phyloP scores from a whole-genome alignment of 108 stramenopile genomes.

The Pseudonitzschia pungens region DNA sequence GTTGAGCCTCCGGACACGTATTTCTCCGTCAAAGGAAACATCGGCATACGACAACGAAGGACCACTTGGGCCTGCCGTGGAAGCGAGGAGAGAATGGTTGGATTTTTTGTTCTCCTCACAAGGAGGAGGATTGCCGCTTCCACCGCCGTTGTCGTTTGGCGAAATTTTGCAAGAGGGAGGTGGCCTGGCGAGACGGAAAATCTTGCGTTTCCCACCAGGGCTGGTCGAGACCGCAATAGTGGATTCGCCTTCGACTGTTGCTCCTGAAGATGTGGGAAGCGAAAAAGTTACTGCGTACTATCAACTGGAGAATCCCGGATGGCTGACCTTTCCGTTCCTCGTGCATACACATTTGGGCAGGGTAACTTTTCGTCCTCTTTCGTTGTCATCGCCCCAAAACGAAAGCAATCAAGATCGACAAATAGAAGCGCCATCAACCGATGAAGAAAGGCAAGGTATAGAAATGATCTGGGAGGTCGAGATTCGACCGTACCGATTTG shows the following conservation, averaged over 20 bases:
- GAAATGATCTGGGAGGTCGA: constrained; percentile 45
- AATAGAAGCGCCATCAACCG: too few relatives aligned
- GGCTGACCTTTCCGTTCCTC: constrained; percentile 47
- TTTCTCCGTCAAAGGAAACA: not conserved
- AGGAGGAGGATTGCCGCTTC: constrained; percentile 47
- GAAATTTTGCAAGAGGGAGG: constrained; percentile 25
- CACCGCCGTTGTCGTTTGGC: constrained; percentile 38
- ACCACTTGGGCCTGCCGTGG: not conserved
- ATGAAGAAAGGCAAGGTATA: not conserved
- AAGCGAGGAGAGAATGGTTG: constrained; percentile 34
- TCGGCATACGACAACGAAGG: not conserved
- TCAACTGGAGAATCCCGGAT: constrained; percentile 38
- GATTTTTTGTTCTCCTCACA: constrained; percentile 37
- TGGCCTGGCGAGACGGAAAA: constrained; percentile 23
- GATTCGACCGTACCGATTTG: constrained; percentile 35
- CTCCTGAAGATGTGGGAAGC: not conserved
- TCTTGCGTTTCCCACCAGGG: constrained; percentile 44
- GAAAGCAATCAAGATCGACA: too few relatives aligned
- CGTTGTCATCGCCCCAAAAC: too few relatives aligned
- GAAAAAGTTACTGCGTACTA: constrained; percentile 20
- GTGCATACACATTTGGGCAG: constrained; percentile 45
- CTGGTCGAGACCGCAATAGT: constrained; percentile 23
- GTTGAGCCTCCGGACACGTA: constrained; percentile 24
- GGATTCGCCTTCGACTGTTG: too few relatives aligned
- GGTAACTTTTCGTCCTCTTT: constrained; percentile 23